Base-by-base conservation (phyloP, 805 yeast genomes). In the Schwanniomyces vanrijiae region DNA sequence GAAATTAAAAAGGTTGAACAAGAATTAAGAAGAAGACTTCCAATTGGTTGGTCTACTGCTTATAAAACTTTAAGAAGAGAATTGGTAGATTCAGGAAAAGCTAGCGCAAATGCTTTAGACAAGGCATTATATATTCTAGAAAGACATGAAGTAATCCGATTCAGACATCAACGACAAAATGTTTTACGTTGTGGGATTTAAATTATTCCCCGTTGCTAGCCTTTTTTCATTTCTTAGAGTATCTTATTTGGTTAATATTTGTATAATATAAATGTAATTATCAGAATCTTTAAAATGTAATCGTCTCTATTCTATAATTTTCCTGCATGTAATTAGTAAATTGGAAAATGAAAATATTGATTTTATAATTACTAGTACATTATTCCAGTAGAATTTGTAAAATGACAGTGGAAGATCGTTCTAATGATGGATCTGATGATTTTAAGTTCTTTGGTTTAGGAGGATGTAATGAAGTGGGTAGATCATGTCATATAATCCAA, bases 391-490 rank as follows among this genome's bases (percentile, higher is more conserved):
- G 39, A 20, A 37, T 18, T 31, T 18, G 20, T 37, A 46, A 16
- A 31, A 54, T 52, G 59, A 45, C 53, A 6, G 48, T 46, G 16
- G 58, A 52, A 5, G 40, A 25, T 28, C 48, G 43, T 28, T 51
- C 47, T 41, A 38, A 54, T 14, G 71, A 69, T 44, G 70, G 62
- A 46, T 56, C 69, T 40, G 77, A 73, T 26, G 62, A 62, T 53
- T 73, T 73, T 60, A 81, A 81, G 62, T 94, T 94, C 71, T 81
- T 88, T 50, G 91, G 96, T 20, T 77, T 94, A 5, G 99, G 99
- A 6, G 99, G 98, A n/a, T 96, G 98, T 53, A 89, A 87, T 56
- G 99, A 94, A 64, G 99, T 94, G 5, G 99, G 99, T 3, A 72
- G 99, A 49, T 89, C 97, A 28, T 92, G 98, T 61, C 99, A 94